Base-by-base conservation (phyloP, 176 grass and related monocot species). In the Cenchrus americanus region DNA sequence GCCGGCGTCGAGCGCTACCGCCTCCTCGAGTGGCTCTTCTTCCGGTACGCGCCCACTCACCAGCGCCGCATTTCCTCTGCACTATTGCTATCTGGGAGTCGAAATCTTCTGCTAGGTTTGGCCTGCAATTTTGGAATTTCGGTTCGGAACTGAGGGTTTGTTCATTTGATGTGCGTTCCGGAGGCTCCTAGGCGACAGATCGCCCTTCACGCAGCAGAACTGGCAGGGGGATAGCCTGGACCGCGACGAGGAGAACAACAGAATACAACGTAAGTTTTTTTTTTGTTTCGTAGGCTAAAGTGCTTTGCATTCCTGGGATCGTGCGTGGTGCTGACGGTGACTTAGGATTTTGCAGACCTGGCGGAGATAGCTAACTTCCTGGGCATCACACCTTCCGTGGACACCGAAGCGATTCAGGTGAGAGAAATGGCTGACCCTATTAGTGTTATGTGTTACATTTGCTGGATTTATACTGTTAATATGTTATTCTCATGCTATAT, bases 21-120 rank as follows among this genome's bases (percentile, higher is more conserved):
- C 78, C 91, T 99, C 84, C 91, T 99, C 65, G 96, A 99, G 72
- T 99, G 96, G 93, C 96, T 99, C 65, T 99, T 99, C 93, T 99
- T 99, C 89, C 83, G 96, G 96, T 85, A 67, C 62, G 58, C 18
- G 13, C 61, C 67, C 37, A 17, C 48, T 49, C 68, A 50, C 67
- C 55, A 23, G 47, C 73, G 75, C 55, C 52, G 6, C 77, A 72
- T 89, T 88, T 41, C 27, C 22, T 32, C 21, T 71, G 47, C 57
- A 13, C 50, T 10, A 68, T 32, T 72, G 14, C 27, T 4, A n/a
- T 88, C 55, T 10, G 46, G 44, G 7, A 18, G 23, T 78, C 41
- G 32, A 24, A 30, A 87, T 77, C 49, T 71, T 65, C 10, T 18
- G 34, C 61, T 61, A 55, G 62, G 63, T 85, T 46, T 37, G 72